Evolutionary conservation across 2,329 filamentous ascomycete species (phyloP), one percentile per base, ranked within the genome.

Genomic region (Knoxdaviesia capensis): DNA sequence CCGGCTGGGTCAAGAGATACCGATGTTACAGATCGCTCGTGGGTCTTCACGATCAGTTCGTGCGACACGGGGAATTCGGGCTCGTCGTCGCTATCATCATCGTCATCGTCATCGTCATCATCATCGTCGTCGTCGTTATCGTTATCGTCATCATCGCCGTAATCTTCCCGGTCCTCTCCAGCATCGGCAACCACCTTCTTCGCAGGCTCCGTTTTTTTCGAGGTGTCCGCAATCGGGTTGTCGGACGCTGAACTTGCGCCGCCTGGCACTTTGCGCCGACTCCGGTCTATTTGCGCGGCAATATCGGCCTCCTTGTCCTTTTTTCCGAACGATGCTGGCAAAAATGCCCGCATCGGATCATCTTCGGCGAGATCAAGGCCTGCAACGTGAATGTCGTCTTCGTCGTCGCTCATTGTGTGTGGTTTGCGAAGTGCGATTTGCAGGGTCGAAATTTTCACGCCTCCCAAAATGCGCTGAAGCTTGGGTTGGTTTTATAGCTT

Each of bases 61-160:
- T 98, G 90, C 5, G 90, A 92, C 8, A 92, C 76, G 2, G 90
- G 90, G 49, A 79, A 94, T 51, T 93, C 83, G 52, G 94, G 86
- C 39, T 82, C 82, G 31, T 87, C 82, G 28, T 85, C 74, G 1
- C 66, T 65, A 39, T 71, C 67, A 40, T 74, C 71, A 30, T 74
- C 67, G 40, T 75, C 73, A 39, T 74, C 68, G 40, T 69, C 65
- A 34, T 65, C 60, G 43, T 69, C 65, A 37, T 64, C 61, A 41
- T 66, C 65, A 38, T 68, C 62, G 44, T 59, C 55, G 49, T 55
- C 57, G 38, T 55, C 53, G 42, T 60, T 54, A 38, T 56, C 54
- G 41, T 61, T 53, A 38, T 59, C 57, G 48, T 58, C 61, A 34
- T 72, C 69, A 44, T 69, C 65, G 20, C 64, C 59, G 32, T 34